Conservation (phyloP, 2,329 filamentous ascomycete genomes). For the Trichoderma citrinoviride region DNA sequence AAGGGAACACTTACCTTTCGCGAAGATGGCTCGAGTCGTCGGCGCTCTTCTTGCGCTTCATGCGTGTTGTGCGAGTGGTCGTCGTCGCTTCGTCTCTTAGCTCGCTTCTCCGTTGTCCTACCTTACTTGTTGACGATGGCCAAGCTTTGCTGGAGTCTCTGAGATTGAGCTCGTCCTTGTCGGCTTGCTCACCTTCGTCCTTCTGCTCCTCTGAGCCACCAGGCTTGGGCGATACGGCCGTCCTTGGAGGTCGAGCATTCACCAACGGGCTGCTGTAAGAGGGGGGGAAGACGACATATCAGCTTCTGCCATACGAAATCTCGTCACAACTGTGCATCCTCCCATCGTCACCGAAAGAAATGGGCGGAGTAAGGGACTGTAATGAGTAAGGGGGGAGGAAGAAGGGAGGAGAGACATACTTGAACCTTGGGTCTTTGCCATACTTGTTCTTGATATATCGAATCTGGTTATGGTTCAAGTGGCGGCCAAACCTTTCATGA, state of each 20-base stretch:
- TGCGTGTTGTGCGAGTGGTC: background rate
- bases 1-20: background rate
- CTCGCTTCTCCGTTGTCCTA: background rate
- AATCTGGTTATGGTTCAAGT: conserved; percentile 37
- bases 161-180: background rate
- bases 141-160: background rate
- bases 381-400: background rate
- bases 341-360: background rate
- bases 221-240: background rate
- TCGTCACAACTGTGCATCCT: background rate
- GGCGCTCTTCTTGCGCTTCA: conserved; percentile 17
- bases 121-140: background rate
- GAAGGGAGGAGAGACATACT: conserved; percentile 30
- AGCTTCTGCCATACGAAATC: background rate
- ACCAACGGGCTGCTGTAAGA: conserved; percentile 23
- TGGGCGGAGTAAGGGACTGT: background rate
- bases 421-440: conserved; percentile 39
- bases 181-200: background rate
- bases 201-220: background rate
- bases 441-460: conserved; percentile 44
- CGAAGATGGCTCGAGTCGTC: background rate
- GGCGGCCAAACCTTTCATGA: conserved; percentile 30
- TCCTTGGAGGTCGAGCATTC: conserved; percentile 20
- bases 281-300: background rate
- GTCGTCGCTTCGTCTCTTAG: background rate